Evolutionary conservation across 129 eudicot genomes (phyloP).

Genomic region (Calendula officinalis): DNA sequence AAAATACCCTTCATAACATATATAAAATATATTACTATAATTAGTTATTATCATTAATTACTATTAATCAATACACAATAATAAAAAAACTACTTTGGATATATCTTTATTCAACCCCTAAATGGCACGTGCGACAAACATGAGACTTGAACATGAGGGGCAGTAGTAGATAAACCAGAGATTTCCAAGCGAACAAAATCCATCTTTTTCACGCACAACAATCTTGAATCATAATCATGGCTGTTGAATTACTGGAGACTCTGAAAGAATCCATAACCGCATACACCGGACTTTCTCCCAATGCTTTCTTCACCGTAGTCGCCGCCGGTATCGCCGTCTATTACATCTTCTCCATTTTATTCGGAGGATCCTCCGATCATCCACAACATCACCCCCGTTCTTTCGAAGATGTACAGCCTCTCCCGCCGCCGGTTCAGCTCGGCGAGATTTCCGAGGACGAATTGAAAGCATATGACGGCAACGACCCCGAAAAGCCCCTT

Average conservation of each 20-base stretch:
- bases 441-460: constrained; percentile 78
- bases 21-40: no score
- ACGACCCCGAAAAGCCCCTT: constrained; percentile 74
- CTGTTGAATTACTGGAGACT: constrained; percentile 54
- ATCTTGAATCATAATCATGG: constrained; percentile 36
- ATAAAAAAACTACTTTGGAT: no score
- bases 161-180: no score
- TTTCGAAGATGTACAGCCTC: constrained; percentile 59
- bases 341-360: constrained; percentile 47
- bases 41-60: no score
- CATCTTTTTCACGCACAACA: no score
- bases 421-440: constrained; percentile 88
- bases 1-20: no score
- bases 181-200: no score
- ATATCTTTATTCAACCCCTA: no score
- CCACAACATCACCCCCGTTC: constrained; percentile 27
- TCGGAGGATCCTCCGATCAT: constrained; percentile 48
- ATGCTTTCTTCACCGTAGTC: constrained; percentile 56
- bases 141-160: no score
- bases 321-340: constrained; percentile 59
- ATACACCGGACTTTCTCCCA: constrained; percentile 75
- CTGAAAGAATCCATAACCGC: constrained; percentile 54
- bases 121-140: no score
- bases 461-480: constrained; percentile 63
- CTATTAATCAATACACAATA: no score